Evolutionary conservation across 495 filamentous ascomycete genomes (phyloP), one percentile per base, ranked within the genome.

Genomic region (Pseudevernia furfuracea): DNA sequence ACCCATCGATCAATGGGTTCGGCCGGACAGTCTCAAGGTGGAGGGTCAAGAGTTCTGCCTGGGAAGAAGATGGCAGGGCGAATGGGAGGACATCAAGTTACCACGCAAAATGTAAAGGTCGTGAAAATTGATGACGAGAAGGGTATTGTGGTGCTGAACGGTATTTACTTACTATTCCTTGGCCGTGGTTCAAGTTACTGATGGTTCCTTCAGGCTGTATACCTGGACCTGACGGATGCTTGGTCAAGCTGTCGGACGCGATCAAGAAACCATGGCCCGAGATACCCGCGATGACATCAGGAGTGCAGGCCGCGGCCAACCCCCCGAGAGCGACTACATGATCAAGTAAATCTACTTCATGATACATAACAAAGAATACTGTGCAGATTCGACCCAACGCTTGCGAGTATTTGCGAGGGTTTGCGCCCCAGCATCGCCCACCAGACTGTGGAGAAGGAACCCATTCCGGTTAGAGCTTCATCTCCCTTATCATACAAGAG

Each of bases 1-100:
- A 90, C 87, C 58, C 94, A 98, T 79, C 83, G 94, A 71, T 86
- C 88, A 4, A 88, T 96, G 80, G 94, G 94, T 79, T 92, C 89
- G 7, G 79, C 84, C 17, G 94, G 94, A 67, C 89, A 86, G 44
- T 86, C 86, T 70, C 94, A 98, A 75, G 94, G 94, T 67, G 85
- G 89, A 73, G 94, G 94, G 74, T 94, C 90, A 52, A 81, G 94
- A 69, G 94, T 98, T 49, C 83, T 88, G 64, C 94, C 94, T 0
- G 94, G 94, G 59, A 98, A 98, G 85, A 90, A 89, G 76, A 98
- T 98, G 94, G 85, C 94, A 28, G 94, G 94, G 63, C 83, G 90
- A 53, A 97, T 98, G 94, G 94, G 94, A 32, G 86, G 86, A 63
- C 80, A 92, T 74, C 84, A 84, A 67, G 88, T 90, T 52, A 98